These are phyloP conservation scores for Moniliophthora roreri DNA, from an alignment of 1,284 basidiomycete species.

Conservation along the genomic window DNA sequence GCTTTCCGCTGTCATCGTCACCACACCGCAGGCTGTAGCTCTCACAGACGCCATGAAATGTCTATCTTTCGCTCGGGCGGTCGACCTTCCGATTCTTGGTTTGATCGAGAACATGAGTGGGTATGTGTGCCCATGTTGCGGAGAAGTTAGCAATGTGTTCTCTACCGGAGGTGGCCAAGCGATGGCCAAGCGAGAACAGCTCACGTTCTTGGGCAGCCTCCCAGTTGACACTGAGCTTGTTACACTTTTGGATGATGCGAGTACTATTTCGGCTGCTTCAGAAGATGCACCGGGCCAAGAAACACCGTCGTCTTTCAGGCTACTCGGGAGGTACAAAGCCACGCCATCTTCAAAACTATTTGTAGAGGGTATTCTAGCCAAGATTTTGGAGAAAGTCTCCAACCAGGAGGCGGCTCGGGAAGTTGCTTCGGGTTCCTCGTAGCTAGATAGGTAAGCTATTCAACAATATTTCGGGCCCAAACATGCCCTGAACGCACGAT, in stretches of 20 bases:
- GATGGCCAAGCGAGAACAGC: conserved; percentile 74
- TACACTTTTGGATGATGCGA: conserved; percentile 78
- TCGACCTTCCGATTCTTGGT: conserved; percentile 87
- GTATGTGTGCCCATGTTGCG: conserved; percentile 95
- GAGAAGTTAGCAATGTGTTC: conserved; percentile 93
- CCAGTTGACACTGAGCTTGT: conserved; percentile 96
- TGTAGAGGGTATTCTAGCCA: conserved; percentile 47
- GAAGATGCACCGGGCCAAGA: conserved; percentile 23
- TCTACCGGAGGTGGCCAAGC: conserved; percentile 91
- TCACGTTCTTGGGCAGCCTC: conserved; percentile 85
- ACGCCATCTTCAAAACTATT: conserved; percentile 69
- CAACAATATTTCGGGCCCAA: no score
- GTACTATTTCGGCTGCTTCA: conserved; percentile 18
- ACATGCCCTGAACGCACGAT: no score
- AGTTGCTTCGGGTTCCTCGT: no score
- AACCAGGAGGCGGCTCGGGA: no score
- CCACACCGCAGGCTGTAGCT: conserved; percentile 96
- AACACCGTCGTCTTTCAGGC: conserved; percentile 32
- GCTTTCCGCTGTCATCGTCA: conserved; percentile 87
- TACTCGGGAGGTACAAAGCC: conserved; percentile 54
- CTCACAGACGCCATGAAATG: conserved; percentile 95
- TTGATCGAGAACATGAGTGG: conserved; percentile 99
- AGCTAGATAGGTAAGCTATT: no score
- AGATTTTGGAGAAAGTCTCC: conserved; percentile 25
- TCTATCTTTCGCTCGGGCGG: conserved; percentile 90